phyloP scores from a whole-genome alignment of 305 asterid species.

The Solanum hybrid region DNA sequence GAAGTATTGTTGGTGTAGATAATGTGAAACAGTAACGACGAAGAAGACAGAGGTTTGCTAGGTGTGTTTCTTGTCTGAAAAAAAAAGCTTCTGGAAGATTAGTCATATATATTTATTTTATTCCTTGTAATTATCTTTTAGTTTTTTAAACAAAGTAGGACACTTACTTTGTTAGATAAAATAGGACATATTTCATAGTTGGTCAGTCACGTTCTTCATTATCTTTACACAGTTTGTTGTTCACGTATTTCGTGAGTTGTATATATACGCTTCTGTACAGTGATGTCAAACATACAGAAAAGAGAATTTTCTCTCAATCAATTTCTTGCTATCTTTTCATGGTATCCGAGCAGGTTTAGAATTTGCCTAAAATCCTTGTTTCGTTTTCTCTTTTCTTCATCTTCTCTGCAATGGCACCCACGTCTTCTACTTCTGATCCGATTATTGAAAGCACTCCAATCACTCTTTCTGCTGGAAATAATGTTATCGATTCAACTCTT shows the following conservation, averaged over 20 bases:
- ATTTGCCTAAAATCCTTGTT: not conserved
- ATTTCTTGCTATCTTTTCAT: not conserved
- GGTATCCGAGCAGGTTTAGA: not conserved
- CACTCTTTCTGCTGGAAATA: not conserved
- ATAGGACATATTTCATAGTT: not conserved
- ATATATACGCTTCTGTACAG: too few relatives aligned
- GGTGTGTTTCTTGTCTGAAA: not conserved
- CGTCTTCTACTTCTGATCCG: not conserved
- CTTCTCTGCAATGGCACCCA: not conserved
- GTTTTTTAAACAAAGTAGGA: not conserved
- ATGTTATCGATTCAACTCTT: not conserved
- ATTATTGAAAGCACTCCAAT: not conserved
- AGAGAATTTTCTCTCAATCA: not conserved
- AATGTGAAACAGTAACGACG: not conserved
- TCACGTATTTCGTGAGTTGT: not conserved
- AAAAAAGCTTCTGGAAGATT: too few relatives aligned
- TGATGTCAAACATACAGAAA: not conserved
- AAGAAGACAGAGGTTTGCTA: not conserved
- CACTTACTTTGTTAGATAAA: not conserved
- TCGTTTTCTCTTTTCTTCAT: not conserved
- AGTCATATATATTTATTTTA: not conserved
- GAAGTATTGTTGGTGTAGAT: not conserved
- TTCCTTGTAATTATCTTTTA: not conserved
- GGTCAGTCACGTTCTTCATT: not conserved
- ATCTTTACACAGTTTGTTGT: not conserved